Base-by-base conservation (phyloP, 2,329 filamentous ascomycete species). In the Xylariaceae sp. region DNA sequence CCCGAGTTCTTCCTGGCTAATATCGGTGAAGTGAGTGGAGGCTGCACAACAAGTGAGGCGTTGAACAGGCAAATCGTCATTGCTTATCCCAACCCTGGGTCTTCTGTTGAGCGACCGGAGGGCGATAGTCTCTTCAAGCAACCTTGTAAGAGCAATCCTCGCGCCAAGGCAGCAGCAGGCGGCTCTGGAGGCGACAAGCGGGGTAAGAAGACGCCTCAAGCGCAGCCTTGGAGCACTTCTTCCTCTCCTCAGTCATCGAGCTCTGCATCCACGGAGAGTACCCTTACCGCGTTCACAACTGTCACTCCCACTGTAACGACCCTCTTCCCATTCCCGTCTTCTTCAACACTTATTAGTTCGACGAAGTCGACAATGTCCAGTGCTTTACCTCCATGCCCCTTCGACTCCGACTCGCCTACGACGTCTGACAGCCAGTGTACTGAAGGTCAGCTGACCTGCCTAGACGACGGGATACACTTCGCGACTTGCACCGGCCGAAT, bases 1-100 rank as follows among this genome's bases (percentile, higher is more conserved):
- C 89, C 89, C 0, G 75, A 82, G 33, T 84, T 92, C 78, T 91
- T 90, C 67, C 81, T 88, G 12, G 88, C 87, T 58, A 91, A 92
- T 68, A 73, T 90, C 58, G 75, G 73, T 0, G 69, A 68, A 0
- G 39, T 68, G 4, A 64, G 58, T 8, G 79, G 79, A 43, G 75
- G 75, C 9, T 91, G 88, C 71, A 72, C 60, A 0, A 88, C 86
- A 6, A 34, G 19, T 0, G 81, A 85, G 16, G 71, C 72, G 1
- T 65, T 78, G 8, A 79, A 85, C 5, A 41, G 62, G 33, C 68
- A 71, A 39, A 34, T 69, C 8, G 31, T 69, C 58, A 78, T 89
- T 48, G 73, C 76, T 8, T 91, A 87, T 75, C 88, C 89, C 0
- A 73, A 87, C 48, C 52, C 88, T 0, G 89, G 89, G 37, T 58